Percentiles rank a stretch among this genome's conserved stretches.
phyloP scores from a whole-genome alignment of 139 green algal genomes.

The Chlorella sp. region DNA sequence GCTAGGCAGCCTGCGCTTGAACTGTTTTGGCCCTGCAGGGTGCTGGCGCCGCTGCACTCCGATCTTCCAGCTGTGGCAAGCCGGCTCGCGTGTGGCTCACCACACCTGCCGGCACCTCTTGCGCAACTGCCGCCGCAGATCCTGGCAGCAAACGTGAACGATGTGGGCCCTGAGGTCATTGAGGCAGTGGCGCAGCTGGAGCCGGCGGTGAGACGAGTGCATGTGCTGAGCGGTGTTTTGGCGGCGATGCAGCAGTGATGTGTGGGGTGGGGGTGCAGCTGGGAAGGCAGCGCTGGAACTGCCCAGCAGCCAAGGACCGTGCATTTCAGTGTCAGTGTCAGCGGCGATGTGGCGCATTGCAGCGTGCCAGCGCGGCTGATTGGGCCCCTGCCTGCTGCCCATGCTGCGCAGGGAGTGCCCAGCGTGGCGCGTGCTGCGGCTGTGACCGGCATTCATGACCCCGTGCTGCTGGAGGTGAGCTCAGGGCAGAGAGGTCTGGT shows the following conservation, averaged over 20 bases:
- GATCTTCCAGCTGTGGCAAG: too few relatives aligned
- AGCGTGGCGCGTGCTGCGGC: constrained; percentile 30
- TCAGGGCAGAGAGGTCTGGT: too few relatives aligned
- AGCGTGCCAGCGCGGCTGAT: too few relatives aligned
- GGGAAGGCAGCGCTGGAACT: too few relatives aligned
- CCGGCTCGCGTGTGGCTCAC: too few relatives aligned
- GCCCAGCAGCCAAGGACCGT: too few relatives aligned
- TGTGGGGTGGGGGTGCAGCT: too few relatives aligned
- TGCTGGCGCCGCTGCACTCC: background rate
- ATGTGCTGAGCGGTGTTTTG: background rate
- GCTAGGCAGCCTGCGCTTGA: too few relatives aligned
- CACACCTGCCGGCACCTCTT: too few relatives aligned
- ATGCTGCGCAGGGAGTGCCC: constrained; percentile 20
- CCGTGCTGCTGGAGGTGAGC: constrained; percentile 14
- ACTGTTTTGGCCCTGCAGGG: background rate
- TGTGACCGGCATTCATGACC: constrained; percentile 31
- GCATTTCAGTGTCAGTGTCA: background rate
- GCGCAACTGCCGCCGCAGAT: background rate
- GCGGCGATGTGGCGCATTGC: background rate
- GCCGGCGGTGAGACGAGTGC: background rate
- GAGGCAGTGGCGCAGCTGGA: constrained; percentile 7
- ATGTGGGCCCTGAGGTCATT: constrained; percentile 1
- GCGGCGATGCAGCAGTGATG: too few relatives aligned
- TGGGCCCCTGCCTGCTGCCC: background rate
- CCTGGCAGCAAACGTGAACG: background rate